A percentile compares a stretch with the other conserved stretches of the same genome.
Conservation (phyloP, 768 basidiomycete species). For the Cystobasidiopsis lactophilus region DNA sequence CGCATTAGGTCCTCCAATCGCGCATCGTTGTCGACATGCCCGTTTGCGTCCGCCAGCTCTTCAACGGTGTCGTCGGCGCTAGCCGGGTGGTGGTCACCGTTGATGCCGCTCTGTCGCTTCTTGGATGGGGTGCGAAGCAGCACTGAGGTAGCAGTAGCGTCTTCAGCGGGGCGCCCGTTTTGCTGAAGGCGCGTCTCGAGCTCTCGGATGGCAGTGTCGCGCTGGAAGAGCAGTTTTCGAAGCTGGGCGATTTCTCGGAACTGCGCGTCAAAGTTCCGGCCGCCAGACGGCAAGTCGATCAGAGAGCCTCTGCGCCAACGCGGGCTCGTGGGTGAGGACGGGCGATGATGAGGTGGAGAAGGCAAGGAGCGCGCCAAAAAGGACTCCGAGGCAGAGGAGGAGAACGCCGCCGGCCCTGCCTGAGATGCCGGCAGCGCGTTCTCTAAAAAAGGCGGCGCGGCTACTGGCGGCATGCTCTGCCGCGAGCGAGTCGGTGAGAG, state of each 20-base stretch:
- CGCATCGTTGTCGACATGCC: conserved; percentile 13
- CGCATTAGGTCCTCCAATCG: conserved; percentile 79
- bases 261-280: too few relatives aligned
- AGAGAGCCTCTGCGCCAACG: too few relatives aligned
- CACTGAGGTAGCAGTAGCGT: background rate
- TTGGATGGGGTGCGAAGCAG: too few relatives aligned
- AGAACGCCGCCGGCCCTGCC: background rate
- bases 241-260: conserved; percentile 48
- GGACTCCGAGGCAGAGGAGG: too few relatives aligned
- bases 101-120: too few relatives aligned
- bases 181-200: background rate
- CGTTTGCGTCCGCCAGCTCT: too few relatives aligned
- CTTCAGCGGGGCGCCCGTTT: background rate
- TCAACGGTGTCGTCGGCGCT: too few relatives aligned
- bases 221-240: conserved; percentile 19
- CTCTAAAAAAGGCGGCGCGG: conserved; percentile 19
- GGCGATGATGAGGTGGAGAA: too few relatives aligned
- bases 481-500: conserved; percentile 11
- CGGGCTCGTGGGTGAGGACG: too few relatives aligned
- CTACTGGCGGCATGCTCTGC: conserved; percentile 14
- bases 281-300: too few relatives aligned
- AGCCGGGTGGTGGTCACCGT: too few relatives aligned
- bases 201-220: background rate
- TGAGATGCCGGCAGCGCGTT: conserved; percentile 10
- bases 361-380: too few relatives aligned